Evolutionary conservation across 768 basidiomycete species (phyloP), one percentile per base, ranked within the genome.

Genomic region (Boletus insuetus): DNA sequence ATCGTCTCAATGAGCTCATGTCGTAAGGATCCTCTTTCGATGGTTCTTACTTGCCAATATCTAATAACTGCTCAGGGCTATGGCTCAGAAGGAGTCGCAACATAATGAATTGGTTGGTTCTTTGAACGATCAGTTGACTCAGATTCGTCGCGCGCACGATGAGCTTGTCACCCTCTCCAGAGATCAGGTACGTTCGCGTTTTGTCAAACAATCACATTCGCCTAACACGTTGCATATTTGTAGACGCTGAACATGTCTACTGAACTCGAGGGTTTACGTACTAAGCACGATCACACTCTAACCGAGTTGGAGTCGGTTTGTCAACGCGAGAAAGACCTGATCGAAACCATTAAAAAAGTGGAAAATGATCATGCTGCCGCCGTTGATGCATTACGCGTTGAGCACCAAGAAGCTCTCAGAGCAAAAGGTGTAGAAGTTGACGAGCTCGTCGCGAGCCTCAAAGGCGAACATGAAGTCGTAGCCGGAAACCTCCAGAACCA

Each of bases 61-160:
- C 57, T 11, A 66, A 39, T 29, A 17, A 42, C 17, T 37, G 10
- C 63, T 13, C 55, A 97, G 94, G 59, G 92, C 96, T 3, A 98
- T 98, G 96, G 95, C 95, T 3, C 88, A 91, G 74, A 98, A 98
- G 69, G 97, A 99, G 70, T 88, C 91, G 5, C 78, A 85, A 34
- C 96, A 98, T 68, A 83, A 84, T 35, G 91, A 96, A 65, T 68
- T 82, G 22, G 88, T 97, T 26, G 86, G 91, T 40, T 75, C 75
- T 32, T 78, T 98, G 58, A 85, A 84, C 42, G 66, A 75, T 14
- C 83, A 95, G 64, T 77, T 97, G 22, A 68, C 61, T 63, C 78
- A 85, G 60, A 82, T 88, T 55, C 85, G 85, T 53, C 81, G 89
- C 40, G 88, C 92, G 66, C 83, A 92, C 47, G 91, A 95, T 53